A percentile compares a stretch with the other conserved stretches of the same genome.
Conservation (phyloP, 2,329 filamentous ascomycete genomes). For the Metarhizium rileyi region DNA sequence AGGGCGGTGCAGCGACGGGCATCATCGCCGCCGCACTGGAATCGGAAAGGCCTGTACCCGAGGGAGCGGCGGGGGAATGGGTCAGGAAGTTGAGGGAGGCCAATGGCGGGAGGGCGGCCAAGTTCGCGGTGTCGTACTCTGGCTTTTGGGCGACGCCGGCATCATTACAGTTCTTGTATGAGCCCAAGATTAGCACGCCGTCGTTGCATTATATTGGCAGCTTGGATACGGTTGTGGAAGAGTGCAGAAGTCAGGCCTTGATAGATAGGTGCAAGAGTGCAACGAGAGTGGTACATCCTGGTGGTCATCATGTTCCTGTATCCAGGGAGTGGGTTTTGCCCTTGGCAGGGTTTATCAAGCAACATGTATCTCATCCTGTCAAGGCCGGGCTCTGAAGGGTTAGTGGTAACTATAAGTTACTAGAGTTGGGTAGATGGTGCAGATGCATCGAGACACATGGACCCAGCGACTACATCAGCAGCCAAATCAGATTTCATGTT, state of each 20-base stretch:
- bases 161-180: slow-evolving; percentile 54
- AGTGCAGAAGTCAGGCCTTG: slow-evolving; percentile 57
- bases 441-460: neutral
- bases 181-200: slow-evolving; percentile 66
- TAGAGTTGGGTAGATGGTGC: neutral
- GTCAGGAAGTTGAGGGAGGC: slow-evolving; percentile 35
- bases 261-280: slow-evolving; percentile 52
- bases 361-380: slow-evolving; percentile 22
- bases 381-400: slow-evolving; percentile 16
- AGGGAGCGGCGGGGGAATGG: slow-evolving; percentile 29
- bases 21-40: slow-evolving; percentile 69
- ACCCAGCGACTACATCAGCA: slow-evolving; percentile 7
- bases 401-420: neutral
- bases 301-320: slow-evolving; percentile 82
- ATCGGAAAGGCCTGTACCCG: slow-evolving; percentile 17
- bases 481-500: slow-evolving; percentile 16
- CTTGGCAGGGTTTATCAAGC: slow-evolving; percentile 59
- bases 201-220: slow-evolving; percentile 74
- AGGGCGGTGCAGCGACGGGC: slow-evolving; percentile 63
- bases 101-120: slow-evolving; percentile 39
- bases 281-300: slow-evolving; percentile 60
- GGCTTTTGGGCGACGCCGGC: slow-evolving; percentile 61
- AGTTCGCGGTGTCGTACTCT: slow-evolving; percentile 67
- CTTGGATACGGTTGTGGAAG: slow-evolving; percentile 81
- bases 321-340: slow-evolving; percentile 72